Evolutionary conservation across 2,329 filamentous ascomycete genomes (phyloP).

Genomic region (Hirsutella rhossiliensis): DNA sequence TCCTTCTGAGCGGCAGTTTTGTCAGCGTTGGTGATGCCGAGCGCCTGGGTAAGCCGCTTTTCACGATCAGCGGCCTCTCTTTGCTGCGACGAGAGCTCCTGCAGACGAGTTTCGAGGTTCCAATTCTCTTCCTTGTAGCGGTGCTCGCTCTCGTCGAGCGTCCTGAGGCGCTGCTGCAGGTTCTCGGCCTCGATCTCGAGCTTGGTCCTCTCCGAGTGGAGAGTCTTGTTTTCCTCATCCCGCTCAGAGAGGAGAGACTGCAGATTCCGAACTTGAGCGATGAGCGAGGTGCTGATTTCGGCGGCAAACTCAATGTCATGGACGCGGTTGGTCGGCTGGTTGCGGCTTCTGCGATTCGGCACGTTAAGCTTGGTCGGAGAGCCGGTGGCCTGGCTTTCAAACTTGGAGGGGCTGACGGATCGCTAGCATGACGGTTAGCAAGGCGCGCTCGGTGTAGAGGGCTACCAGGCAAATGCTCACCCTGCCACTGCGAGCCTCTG

Average conservation of each 20-base stretch:
- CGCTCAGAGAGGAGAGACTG: constrained; percentile 77
- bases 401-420: constrained; percentile 62
- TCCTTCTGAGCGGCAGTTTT: constrained; percentile 73
- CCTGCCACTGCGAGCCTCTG: constrained; percentile 38
- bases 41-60: constrained; percentile 62
- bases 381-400: constrained; percentile 70
- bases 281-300: constrained; percentile 88
- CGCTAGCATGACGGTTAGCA: constrained; percentile 31
- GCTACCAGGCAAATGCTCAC: constrained; percentile 25
- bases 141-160: constrained; percentile 85
- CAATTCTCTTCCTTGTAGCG: constrained; percentile 98
- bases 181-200: constrained; percentile 75
- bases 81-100: constrained; percentile 63
- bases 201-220: constrained; percentile 62
- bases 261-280: constrained; percentile 86
- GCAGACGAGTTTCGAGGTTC: constrained; percentile 86
- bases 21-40: constrained; percentile 60
- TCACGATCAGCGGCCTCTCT: constrained; percentile 74
- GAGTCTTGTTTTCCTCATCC: constrained; percentile 70
- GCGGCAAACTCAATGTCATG: constrained; percentile 98
- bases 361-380: constrained; percentile 85
- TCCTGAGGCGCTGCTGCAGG: constrained; percentile 67
- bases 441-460: background rate
- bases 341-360: constrained; percentile 77
- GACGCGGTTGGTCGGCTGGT: constrained; percentile 76